Base-by-base conservation (phyloP, 129 eudicot genomes). In the Pseudognaphalium luteoalbum region DNA sequence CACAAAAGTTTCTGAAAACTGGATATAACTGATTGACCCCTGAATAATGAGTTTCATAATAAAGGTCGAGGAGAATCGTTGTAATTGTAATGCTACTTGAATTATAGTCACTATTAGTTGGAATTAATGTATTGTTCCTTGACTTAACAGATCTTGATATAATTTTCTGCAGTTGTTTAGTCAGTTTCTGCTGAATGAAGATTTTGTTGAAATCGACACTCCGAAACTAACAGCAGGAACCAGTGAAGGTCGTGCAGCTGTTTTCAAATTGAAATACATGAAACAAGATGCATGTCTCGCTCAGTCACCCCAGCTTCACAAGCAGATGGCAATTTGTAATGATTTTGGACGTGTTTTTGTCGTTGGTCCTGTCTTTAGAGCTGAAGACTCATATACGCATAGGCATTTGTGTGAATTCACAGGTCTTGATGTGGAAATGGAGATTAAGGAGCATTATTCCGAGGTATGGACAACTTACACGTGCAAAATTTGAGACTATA, bases 341-440 rank as follows among this genome's bases (percentile, higher is more conserved):
- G 96, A 88, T 85, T 87, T 93, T 74, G 84, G 84, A 28, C 89
- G 97, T 42, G 98, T 90, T 21, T 93, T 88, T 81, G 87, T 88
- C 77, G 80, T 93, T 20, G 98, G 98, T 58, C 95, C 96, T n/a
- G 98, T 93, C 72, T 93, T 86, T 30, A 88, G 98, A 76, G 98
- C 98, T 32, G 98, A 93, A 84, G 92, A 88, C 73, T 93, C 98
- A 1, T 90, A 77, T 52, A 93, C 98, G 2, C 97, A 93, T 69
- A 83, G 98, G 68, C 98, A 93, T 83, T 80, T 93, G 82, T 93
- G 98, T 74, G 98, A 93, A 64, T 93, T 93, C 66, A 87, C 82
- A 2, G 98, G 98, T 69, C 98, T 93, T 81, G 98, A 93, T 82
- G 88, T 87, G 51, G 98, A 93, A 83, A 90, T 93, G 97, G 97